Evolutionary conservation across 495 filamentous ascomycete species (phyloP).

Genomic region (Ascodesmis nigricans): DNA sequence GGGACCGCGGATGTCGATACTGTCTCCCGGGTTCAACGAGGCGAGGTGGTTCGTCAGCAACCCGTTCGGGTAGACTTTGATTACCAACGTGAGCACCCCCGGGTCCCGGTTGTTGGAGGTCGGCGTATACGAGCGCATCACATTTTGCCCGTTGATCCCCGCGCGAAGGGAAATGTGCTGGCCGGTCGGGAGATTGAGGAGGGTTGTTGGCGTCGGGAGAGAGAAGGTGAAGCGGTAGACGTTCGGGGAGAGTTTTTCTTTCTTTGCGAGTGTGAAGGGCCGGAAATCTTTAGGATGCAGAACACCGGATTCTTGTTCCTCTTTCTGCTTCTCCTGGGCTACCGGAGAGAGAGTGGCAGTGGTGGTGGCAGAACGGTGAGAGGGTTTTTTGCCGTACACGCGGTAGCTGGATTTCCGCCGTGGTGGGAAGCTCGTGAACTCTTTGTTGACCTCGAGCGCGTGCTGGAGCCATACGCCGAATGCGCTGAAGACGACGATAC

Average conservation of each 20-base stretch:
- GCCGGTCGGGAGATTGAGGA: constrained; percentile 90
- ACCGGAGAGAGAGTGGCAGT: too few relatives aligned
- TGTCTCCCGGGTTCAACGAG: constrained; percentile 56
- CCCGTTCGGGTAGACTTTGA: constrained; percentile 91
- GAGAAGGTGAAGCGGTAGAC: constrained; percentile 79
- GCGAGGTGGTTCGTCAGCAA: constrained; percentile 89
- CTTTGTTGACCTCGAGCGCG: too few relatives aligned
- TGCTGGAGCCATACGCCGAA: too few relatives aligned
- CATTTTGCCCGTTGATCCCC: constrained; percentile 61
- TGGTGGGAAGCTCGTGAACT: too few relatives aligned
- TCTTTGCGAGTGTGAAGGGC: constrained; percentile 26
- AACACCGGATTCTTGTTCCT: too few relatives aligned
- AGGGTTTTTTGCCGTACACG: too few relatives aligned
- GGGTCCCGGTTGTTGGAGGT: constrained; percentile 78
- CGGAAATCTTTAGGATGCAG: constrained; percentile 29
- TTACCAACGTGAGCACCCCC: constrained; percentile 89
- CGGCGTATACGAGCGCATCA: constrained; percentile 89
- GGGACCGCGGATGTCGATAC: constrained; percentile 71
- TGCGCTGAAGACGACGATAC: too few relatives aligned
- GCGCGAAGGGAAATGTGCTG: constrained; percentile 95
- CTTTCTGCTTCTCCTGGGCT: too few relatives aligned
- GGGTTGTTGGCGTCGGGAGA: constrained; percentile 48
- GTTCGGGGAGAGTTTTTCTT: constrained; percentile 20
- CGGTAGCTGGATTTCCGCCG: too few relatives aligned
- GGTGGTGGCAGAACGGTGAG: too few relatives aligned